Conservation (phyloP, 2,329 filamentous ascomycete species). For the Epichloe gansuensis region DNA sequence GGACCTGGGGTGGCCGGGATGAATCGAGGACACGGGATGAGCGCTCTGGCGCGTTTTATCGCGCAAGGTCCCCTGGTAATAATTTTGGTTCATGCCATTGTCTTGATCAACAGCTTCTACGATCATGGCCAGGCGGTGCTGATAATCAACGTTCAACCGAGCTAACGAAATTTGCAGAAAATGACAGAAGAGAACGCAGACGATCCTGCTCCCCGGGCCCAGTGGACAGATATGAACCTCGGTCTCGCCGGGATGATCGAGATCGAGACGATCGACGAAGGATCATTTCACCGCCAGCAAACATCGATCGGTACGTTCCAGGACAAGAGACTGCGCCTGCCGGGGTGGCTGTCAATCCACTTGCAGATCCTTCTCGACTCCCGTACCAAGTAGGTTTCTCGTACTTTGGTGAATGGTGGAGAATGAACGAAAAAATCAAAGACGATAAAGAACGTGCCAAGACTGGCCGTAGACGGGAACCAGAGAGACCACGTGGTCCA, state of each 20-base stretch:
- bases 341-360: constrained; percentile 44
- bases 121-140: neutral
- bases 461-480: constrained; percentile 55
- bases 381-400: constrained; percentile 77
- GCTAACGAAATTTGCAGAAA: constrained; percentile 25
- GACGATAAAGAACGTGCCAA: constrained; percentile 64
- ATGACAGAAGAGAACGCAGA: constrained; percentile 48
- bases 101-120: neutral
- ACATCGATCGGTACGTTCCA: constrained; percentile 77
- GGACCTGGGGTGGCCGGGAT: constrained; percentile 41
- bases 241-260: constrained; percentile 55
- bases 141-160: neutral
- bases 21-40: constrained; percentile 40
- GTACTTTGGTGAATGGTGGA: constrained; percentile 81
- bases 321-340: constrained; percentile 48
- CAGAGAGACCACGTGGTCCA: constrained; percentile 49
- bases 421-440: constrained; percentile 69
- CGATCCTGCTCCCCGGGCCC: constrained; percentile 57
- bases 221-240: constrained; percentile 68
- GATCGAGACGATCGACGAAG: constrained; percentile 51
- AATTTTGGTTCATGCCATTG: constrained; percentile 11
- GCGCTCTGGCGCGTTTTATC: constrained; percentile 48
- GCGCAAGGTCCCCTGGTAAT: constrained; percentile 60
- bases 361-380: constrained; percentile 59
- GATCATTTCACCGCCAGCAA: constrained; percentile 50